Conservation (phyloP, 306 rosid species). For the Castanea mollissima region DNA sequence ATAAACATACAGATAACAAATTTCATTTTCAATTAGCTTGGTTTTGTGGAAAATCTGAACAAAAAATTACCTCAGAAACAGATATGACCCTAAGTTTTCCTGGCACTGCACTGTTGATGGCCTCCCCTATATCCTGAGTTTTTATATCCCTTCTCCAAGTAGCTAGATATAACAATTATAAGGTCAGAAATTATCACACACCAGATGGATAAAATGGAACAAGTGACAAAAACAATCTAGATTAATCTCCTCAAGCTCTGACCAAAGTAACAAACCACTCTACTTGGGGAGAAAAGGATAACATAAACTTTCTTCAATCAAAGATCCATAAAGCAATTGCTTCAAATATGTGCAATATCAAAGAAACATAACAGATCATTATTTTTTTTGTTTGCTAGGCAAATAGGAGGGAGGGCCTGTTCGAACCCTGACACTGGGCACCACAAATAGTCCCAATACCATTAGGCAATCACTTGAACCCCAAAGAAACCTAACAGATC, state of each 20-base stretch:
- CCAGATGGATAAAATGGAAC: background rate
- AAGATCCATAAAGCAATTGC: no score
- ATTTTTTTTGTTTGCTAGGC: no score
- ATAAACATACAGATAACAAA: constrained; percentile 16
- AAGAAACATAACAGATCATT: no score
- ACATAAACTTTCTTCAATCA: no score
- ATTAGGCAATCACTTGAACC: no score
- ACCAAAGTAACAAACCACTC: no score
- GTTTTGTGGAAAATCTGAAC: constrained; percentile 19
- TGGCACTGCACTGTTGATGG: constrained; percentile 66
- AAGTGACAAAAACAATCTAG: background rate
- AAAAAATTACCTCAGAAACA: constrained; percentile 60
- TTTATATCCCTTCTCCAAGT: constrained; percentile 85
- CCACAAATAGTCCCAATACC: no score
- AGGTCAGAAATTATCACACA: constrained; percentile 13
- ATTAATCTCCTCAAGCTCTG: background rate
- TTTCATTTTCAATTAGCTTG: constrained; percentile 9
- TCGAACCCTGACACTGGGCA: no score
- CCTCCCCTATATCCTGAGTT: constrained; percentile 65
- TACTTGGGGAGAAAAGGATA: no score
- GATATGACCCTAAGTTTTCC: constrained; percentile 69
- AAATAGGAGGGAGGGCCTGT: no score
- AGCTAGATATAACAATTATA: constrained; percentile 41
- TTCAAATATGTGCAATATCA: no score
- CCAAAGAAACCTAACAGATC: no score